Percentiles rank a stretch among this genome's conserved stretches.
phyloP scores from a whole-genome alignment of 2,329 filamentous ascomycete genomes.

The Exophiala xenobiotica region DNA sequence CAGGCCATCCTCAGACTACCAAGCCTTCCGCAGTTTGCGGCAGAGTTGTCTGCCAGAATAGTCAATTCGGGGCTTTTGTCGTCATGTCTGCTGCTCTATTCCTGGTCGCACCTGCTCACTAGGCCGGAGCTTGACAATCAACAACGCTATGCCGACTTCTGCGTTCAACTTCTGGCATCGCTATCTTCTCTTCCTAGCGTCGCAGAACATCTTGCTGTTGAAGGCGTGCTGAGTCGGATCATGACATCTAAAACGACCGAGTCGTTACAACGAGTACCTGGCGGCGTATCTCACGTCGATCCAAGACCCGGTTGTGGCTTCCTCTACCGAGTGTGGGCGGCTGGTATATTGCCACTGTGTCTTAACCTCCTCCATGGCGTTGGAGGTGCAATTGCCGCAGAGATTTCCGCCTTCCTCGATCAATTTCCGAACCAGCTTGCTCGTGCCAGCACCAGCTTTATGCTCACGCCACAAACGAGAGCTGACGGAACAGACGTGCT shows the following conservation, averaged over 20 bases:
- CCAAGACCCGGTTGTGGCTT: constrained; percentile 66
- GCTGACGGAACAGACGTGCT: constrained; percentile 40
- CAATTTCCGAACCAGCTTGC: constrained; percentile 78
- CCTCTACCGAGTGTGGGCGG: constrained; percentile 86
- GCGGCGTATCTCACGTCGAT: constrained; percentile 76
- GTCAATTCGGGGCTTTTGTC: constrained; percentile 68
- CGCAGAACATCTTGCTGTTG: constrained; percentile 85
- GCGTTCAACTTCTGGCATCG: constrained; percentile 81
- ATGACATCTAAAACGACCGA: constrained; percentile 75
- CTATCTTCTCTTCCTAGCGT: constrained; percentile 77
- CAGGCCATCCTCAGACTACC: constrained; percentile 80
- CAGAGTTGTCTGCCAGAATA: constrained; percentile 68
- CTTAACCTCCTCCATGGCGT: constrained; percentile 84
- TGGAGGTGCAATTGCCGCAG: constrained; percentile 75
- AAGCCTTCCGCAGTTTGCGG: constrained; percentile 68
- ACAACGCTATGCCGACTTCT: constrained; percentile 90
- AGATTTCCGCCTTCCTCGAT: constrained; percentile 84
- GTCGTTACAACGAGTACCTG: constrained; percentile 63
- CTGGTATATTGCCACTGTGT: constrained; percentile 81
- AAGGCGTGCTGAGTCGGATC: constrained; percentile 77
- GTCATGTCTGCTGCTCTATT: constrained; percentile 82
- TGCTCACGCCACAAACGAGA: constrained; percentile 47
- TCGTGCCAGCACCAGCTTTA: constrained; percentile 70
- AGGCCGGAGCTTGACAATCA: constrained; percentile 62
- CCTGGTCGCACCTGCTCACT: constrained; percentile 84